phyloP scores from a whole-genome alignment of 495 filamentous ascomycete genomes.

The Talaromyces nanjingensis region DNA sequence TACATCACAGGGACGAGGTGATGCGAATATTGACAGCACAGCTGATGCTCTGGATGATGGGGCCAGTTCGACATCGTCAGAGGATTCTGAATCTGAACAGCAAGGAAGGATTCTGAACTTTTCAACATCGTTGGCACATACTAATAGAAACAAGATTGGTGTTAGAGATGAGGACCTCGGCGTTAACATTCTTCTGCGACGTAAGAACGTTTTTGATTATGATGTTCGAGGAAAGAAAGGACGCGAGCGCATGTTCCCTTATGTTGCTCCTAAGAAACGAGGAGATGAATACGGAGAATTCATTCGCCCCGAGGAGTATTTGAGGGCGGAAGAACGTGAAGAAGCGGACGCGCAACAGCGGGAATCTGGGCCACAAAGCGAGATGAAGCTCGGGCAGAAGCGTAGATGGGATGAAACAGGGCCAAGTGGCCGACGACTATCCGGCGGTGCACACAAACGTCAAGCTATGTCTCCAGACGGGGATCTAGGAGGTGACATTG shows the following conservation, averaged over 20 bases:
- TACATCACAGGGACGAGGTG: slow-evolving; percentile 60
- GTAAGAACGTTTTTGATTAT: slow-evolving; percentile 82
- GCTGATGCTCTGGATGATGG: slow-evolving; percentile 80
- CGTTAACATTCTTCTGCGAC: slow-evolving; percentile 82
- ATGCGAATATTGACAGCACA: slow-evolving; percentile 55
- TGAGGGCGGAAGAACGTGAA: slow-evolving; percentile 88
- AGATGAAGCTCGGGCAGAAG: slow-evolving; percentile 81
- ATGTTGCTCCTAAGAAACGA: slow-evolving; percentile 69
- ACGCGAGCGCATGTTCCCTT: slow-evolving; percentile 86
- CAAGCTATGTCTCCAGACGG: slow-evolving; percentile 34
- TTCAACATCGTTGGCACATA: slow-evolving; percentile 71
- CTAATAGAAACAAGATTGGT: slow-evolving; percentile 72
- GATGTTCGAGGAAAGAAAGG: slow-evolving; percentile 92
- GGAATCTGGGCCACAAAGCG: slow-evolving; percentile 34
- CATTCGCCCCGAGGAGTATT: slow-evolving; percentile 86
- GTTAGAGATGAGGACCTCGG: slow-evolving; percentile 82
- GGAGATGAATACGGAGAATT: slow-evolving; percentile 89
- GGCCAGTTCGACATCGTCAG: slow-evolving; percentile 73
- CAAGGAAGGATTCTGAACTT: slow-evolving; percentile 90
- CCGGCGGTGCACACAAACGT: slow-evolving; percentile 36
- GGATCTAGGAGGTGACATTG: slow-evolving; percentile 32
- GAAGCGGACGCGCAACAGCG: slow-evolving; percentile 59
- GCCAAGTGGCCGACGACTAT: slow-evolving; percentile 28
- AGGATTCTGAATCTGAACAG: slow-evolving; percentile 82
- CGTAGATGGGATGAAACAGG: slow-evolving; percentile 80